Percentiles rank a stretch among this genome's conserved stretches.
Conservation (phyloP, 768 basidiomycete genomes). For the Trametes villosa region DNA sequence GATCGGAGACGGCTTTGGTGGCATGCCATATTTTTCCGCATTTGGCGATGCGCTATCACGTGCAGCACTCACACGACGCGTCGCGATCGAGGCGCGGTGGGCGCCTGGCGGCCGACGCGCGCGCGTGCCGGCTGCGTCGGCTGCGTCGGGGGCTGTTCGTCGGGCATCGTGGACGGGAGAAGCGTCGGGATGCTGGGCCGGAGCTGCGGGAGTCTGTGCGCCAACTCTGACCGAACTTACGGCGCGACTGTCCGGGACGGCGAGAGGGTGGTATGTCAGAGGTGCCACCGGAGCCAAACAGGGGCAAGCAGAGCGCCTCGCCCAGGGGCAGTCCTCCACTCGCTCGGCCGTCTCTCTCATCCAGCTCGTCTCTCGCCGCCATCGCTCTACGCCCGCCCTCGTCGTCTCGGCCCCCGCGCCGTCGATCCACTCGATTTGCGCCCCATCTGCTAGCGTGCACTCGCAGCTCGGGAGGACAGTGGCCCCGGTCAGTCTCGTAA, state of each 20-base stretch:
- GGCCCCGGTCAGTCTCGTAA: slow-evolving; percentile 15
- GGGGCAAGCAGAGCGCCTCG: slow-evolving; percentile 6
- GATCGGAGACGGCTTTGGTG: not conserved
- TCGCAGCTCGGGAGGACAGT: not conserved
- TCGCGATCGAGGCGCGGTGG: slow-evolving; percentile 9
- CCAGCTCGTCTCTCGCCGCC: not conserved
- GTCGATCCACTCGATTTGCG: slow-evolving; percentile 6
- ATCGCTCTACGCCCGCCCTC: slow-evolving; percentile 1
- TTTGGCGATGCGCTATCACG: slow-evolving; percentile 5
- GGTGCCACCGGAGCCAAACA: slow-evolving; percentile 22
- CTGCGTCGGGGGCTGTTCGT: too few relatives aligned
- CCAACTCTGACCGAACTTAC: not conserved
- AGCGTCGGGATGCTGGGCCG: too few relatives aligned
- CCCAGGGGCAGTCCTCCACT: not conserved
- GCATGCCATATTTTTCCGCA: slow-evolving; percentile 3
- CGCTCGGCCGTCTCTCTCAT: not conserved
- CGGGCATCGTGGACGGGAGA: too few relatives aligned
- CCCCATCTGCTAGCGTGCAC: too few relatives aligned
- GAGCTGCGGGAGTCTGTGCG: not conserved
- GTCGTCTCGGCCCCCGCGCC: not conserved
- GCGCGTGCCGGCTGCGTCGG: not conserved
- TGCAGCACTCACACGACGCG: slow-evolving; percentile 9
- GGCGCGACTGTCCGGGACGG: not conserved
- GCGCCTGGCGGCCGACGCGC: not conserved
- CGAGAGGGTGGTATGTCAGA: not conserved